Base-by-base conservation (phyloP, 1,139 yeast species). In the Taphrina confusa region DNA sequence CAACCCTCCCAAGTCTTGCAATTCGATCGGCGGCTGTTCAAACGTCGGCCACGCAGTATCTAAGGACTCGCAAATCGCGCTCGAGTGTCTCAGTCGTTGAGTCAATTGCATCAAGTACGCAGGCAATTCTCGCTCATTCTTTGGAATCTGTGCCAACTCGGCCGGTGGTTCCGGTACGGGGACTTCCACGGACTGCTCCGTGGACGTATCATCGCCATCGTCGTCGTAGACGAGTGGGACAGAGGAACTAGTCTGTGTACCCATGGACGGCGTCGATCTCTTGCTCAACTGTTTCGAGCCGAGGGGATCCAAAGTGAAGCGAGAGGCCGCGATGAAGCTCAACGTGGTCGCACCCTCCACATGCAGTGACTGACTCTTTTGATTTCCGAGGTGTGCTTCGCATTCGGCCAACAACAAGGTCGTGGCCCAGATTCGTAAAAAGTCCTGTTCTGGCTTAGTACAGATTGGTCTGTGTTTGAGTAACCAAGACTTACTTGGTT, bases 271-370 rank as follows among this genome's bases (percentile, higher is more conserved):
- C 12, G 33, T 9, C 33, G 33, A 30, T 9, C 33, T 12, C 31
- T 23, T 42, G 47, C 5, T 25, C 16, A 25, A 8, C 5, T n/a
- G 20, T 1, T 31, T 16, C 18, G 34, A 33, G 8, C 18, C 27
- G 3, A 25, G n/a, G 25, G 42, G 25, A 11, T 37, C 25, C 3
- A 42, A 31, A 2, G 47, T 14, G 20, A 50, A 50, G 18, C 56
- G 36, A 3, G 44, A 16, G 5, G 56, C 56, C 4, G 56, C 56
- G 14, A 33, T 33, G 44, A 54, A 31, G 28, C 58, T 54, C 44
- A 54, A 23, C 14, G 49, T 44, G 20, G 58, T 54, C 33, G 58
- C 58, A 11, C 58, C 58, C 22, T 54, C 58, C 18, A 54, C 40
- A 18, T 54, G 58, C 8, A 28, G 58, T 3, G 51, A 34, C 31